Conservation (phyloP, 345 rosid genomes). For the Durio zibethinus region DNA sequence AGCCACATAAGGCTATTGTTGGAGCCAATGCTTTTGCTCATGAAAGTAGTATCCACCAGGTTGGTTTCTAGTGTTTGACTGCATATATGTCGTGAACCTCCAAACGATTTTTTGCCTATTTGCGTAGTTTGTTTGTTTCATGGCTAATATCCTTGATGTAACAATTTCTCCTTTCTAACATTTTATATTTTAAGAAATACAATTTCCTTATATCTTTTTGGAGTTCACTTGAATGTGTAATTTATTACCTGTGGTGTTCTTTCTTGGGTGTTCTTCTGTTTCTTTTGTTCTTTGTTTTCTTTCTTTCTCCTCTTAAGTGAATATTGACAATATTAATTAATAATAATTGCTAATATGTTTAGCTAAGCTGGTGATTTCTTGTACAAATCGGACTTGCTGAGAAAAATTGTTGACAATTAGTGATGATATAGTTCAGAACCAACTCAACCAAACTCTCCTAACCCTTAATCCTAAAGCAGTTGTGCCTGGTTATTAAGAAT, state of each 20-base stretch:
- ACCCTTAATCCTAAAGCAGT: not conserved
- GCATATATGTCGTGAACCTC: not conserved
- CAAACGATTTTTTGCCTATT: not conserved
- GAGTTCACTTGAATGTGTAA: not conserved
- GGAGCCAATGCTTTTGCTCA: slow-evolving; percentile 98
- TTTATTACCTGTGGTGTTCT: not conserved
- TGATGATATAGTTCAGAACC: not conserved
- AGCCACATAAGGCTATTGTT: slow-evolving; percentile 96
- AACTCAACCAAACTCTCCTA: not conserved
- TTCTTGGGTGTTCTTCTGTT: not conserved
- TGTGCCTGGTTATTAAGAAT: not conserved
- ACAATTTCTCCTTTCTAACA: not conserved
- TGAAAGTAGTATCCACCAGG: slow-evolving; percentile 98
- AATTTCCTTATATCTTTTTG: not conserved
- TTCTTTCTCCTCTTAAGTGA: slow-evolving; percentile 1
- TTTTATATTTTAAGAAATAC: not conserved
- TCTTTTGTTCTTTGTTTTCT: not conserved
- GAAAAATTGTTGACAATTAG: not conserved
- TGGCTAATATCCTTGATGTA: not conserved
- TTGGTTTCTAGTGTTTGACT: slow-evolving; percentile 20
- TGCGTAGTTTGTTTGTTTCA: not conserved
- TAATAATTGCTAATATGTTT: not conserved
- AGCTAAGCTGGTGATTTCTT: not conserved
- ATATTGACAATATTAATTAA: not conserved
- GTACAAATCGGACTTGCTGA: not conserved